These are phyloP conservation scores for Iris pallida DNA, from an alignment of 116 monocot genomes.

Conservation along the genomic window DNA sequence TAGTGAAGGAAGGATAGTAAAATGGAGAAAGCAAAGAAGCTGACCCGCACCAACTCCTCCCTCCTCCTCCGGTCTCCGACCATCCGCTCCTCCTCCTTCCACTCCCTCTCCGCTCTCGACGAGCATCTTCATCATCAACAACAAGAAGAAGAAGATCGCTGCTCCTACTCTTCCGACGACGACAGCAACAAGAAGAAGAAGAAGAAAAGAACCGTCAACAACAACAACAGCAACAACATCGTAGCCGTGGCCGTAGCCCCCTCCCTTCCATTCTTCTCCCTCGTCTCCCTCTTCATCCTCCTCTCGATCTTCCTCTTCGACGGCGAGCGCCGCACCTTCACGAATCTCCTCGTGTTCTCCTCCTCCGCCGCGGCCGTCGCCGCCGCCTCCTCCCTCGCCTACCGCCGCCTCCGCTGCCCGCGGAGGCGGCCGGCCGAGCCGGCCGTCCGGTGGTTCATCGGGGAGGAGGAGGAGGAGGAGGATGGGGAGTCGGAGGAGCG, in stretches of 20 bases:
- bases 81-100: background rate
- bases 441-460: slow-evolving; percentile 3
- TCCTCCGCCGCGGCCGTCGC: background rate
- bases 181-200: background rate
- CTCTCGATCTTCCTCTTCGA: background rate
- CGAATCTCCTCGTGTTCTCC: background rate
- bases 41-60: background rate
- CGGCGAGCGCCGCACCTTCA: background rate
- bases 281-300: background rate
- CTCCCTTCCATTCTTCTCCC: background rate
- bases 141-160: background rate
- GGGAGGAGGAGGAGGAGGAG: background rate
- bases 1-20: no score
- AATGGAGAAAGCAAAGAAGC: background rate
- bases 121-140: background rate
- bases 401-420: background rate
- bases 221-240: background rate
- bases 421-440: background rate
- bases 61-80: background rate
- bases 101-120: background rate
- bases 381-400: background rate
- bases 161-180: no score
- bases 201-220: background rate
- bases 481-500: no score
- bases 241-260: background rate